Evolutionary conservation across 2,329 filamentous ascomycete genomes (phyloP), one percentile per base, ranked within the genome.

Genomic region (Claviceps africana): DNA sequence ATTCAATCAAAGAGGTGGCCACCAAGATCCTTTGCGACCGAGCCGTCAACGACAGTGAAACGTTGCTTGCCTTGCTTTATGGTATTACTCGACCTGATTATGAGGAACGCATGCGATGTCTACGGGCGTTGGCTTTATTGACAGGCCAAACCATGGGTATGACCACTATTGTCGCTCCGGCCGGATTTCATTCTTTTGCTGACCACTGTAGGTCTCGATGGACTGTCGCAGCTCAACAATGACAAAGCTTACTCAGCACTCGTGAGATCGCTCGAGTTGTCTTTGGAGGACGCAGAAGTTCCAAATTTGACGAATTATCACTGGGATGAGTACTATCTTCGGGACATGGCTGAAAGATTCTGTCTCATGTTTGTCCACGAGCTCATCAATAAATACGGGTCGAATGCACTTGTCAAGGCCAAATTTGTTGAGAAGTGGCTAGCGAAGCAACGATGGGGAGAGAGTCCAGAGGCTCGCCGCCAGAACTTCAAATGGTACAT

Each of bases 361-460:
- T 80, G 76, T 54, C 72, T 84, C 47, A 72, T 78, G 65, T 73
- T 84, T 46, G 61, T 81, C 47, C 65, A 69, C 35, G 73, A 81
- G 55, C 68, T 88, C 2, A 71, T 84, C n/a, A 74, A 73, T 54
- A 77, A 78, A 55, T 78, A 79, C 58, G 75, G 78, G 19, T 68
- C 75, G 1, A 72, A 74, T 28, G 75, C 75, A 51, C 67, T 88
- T 19, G 68, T 83, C 52, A 73, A 79, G 62, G 80, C 82, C 39
- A 75, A 75, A 7, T 79, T 90, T 56, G 74, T 90, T 40, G 81
- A 83, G 55, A 80, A 78, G 52, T 90, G 86, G 86, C 74, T 90
- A n/a, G 76, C 72, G 35, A 81, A 78, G 59, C 87, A 89, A 63
- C 77, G 80, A 8, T 89, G 85, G 72, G 85, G 84, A 21, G 69